Evolutionary conservation across 306 rosid genomes (phyloP).

Genomic region (Cyclanthera cordifolia): DNA sequence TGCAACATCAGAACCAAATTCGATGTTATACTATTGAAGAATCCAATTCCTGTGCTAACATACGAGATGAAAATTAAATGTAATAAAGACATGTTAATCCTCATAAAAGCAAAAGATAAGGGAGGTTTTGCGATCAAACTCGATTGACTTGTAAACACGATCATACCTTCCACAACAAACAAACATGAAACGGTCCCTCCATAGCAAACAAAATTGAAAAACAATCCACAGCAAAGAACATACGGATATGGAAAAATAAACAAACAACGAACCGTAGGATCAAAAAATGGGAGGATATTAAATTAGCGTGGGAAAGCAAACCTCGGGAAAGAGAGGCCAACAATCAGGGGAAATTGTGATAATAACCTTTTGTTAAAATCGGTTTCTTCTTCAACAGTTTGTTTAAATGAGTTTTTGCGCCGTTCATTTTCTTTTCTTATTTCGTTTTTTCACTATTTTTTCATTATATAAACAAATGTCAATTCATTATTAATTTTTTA

Average conservation of each 20-base stretch:
- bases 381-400: too few relatives aligned
- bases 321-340: too few relatives aligned
- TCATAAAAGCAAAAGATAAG: not conserved
- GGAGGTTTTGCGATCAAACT: not conserved
- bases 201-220: not conserved
- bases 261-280: slow-evolving; percentile 16
- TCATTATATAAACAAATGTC: too few relatives aligned
- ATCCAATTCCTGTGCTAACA: not conserved
- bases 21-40: not conserved
- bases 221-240: not conserved
- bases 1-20: not conserved
- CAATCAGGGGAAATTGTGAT: too few relatives aligned
- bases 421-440: too few relatives aligned
- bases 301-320: slow-evolving; percentile 11
- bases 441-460: too few relatives aligned
- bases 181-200: not conserved
- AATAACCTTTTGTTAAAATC: too few relatives aligned
- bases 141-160: not conserved
- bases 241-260: not conserved
- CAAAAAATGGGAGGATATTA: not conserved
- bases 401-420: too few relatives aligned
- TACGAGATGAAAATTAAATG: not conserved
- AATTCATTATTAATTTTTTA: too few relatives aligned
- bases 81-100: not conserved
- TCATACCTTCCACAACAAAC: not conserved